phyloP scores from a whole-genome alignment of 2,329 filamentous ascomycete genomes.

The Coniella vitis region DNA sequence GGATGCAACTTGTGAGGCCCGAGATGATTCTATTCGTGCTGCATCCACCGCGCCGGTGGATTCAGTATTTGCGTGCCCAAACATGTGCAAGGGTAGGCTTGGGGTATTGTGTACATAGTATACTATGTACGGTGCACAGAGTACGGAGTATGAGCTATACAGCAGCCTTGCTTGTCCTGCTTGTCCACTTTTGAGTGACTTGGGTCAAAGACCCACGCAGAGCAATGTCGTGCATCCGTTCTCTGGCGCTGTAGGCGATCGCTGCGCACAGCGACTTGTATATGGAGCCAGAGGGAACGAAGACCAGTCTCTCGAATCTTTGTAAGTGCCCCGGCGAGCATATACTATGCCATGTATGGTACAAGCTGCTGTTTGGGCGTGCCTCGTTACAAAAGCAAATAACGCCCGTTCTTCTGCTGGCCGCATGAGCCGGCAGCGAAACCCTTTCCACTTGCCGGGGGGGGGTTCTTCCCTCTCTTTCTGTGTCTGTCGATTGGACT shows the following conservation, averaged over 20 bases:
- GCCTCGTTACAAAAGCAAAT: too few species aligned
- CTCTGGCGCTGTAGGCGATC: neutral
- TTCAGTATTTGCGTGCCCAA: neutral
- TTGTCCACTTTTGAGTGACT: neutral
- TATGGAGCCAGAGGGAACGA: neutral
- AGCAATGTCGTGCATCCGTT: slow-evolving; percentile 5
- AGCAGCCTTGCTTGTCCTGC: neutral
- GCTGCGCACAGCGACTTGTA: neutral
- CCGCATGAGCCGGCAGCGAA: neutral
- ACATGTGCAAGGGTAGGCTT: neutral
- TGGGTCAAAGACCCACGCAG: neutral
- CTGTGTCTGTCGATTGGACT: too few species aligned
- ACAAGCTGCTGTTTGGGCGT: too few species aligned
- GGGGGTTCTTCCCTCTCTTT: too few species aligned
- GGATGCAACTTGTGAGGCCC: neutral
- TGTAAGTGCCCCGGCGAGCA: too few species aligned
- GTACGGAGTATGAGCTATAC: too few species aligned
- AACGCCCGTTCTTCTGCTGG: neutral
- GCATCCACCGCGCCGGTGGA: neutral
- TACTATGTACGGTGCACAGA: neutral
- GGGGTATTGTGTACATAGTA: neutral
- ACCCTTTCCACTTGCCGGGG: too few species aligned
- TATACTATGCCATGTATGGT: too few species aligned
- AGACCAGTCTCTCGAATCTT: neutral
- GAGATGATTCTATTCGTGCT: neutral